phyloP scores from a whole-genome alignment of 2,329 filamentous ascomycete genomes.

The Cordyceps farinosa region DNA sequence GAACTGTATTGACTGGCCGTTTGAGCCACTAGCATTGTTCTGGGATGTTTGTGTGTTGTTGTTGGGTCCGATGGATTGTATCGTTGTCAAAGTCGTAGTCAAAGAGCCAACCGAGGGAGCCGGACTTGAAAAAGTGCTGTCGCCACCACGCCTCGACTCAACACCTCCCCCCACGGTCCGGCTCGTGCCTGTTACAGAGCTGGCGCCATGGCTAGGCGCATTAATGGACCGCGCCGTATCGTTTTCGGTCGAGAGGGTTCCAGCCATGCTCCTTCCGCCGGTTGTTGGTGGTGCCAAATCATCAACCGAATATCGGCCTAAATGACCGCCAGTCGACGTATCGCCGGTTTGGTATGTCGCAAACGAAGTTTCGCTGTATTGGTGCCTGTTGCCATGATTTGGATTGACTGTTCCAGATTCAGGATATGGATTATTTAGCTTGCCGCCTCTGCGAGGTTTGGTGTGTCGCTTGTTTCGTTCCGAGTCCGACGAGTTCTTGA shows the following conservation, averaged over 20 bases:
- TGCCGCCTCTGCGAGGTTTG: conserved; percentile 53
- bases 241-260: conserved; percentile 78
- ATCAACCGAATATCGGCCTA: conserved; percentile 58
- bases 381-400: conserved; percentile 22
- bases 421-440: conserved; percentile 89
- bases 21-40: conserved; percentile 29
- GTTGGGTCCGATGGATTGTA: conserved; percentile 68
- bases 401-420: conserved; percentile 62
- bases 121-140: conserved; percentile 78
- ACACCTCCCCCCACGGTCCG: conserved; percentile 64
- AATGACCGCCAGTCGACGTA: conserved; percentile 52
- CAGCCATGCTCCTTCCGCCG: conserved; percentile 69
- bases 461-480: conserved; percentile 41
- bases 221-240: conserved; percentile 72
- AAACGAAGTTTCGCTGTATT: conserved; percentile 49
- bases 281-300: conserved; percentile 54
- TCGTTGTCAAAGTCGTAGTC: conserved; percentile 80
- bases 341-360: conserved; percentile 54
- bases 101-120: conserved; percentile 76
- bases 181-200: conserved; percentile 68
- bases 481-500: conserved; percentile 70
- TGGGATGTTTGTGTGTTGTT: conserved; percentile 45
- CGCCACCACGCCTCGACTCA: conserved; percentile 65
- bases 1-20: conserved; percentile 55
- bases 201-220: conserved; percentile 68